Base-by-base conservation (phyloP, 495 filamentous ascomycete genomes). In the Glonium stellatum region DNA sequence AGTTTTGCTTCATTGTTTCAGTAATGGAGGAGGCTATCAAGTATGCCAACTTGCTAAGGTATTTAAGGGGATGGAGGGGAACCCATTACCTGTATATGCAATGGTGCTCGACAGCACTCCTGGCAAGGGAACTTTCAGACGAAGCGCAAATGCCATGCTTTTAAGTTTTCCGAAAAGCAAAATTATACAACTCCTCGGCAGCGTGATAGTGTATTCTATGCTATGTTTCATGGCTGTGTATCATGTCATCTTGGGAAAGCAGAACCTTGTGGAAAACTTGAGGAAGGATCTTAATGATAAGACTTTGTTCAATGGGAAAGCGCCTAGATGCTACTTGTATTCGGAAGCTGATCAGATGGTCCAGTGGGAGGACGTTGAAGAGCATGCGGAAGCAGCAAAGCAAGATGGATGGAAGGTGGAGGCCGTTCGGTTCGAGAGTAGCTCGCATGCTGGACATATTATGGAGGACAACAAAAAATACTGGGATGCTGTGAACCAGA, bases 291-390 rank as follows among this genome's bases (percentile, higher is more conserved):
- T 70, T n/a, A 64, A 62, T 22, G 54, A 70, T 51, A 12, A 56
- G 21, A 34, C n/a, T 5, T 4, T 68, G 4, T 66, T 68, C 27
- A 25, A 41, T 19, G 19, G 12, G 12, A 18, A 21, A 31, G 44
- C 50, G 31, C 63, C 68, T 1, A 58, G 68, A 35, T 51, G 61
- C 50, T 72, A 72, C 58, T 48, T 67, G 52, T 71, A 71, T 41
- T 65, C 61, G 21, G 59, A 61, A 53, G 63, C 52, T 39, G 69
- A 71, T 53, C 18, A 46, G 39, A 64, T 69, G 58, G 65, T 71
- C 1, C 48, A 51, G 12, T n/a, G 41, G 27, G 46, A 62, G 22
- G 66, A 69, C 51, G 66, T 72, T 13, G 63, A 70, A 47, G 59
- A 59, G 50, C 70, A 72, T 63, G 68, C 68, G 1, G 55, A 61